Evolutionary conservation across 2,329 filamentous ascomycete species (phyloP).

Genomic region (Arachnopeziza araneosa): DNA sequence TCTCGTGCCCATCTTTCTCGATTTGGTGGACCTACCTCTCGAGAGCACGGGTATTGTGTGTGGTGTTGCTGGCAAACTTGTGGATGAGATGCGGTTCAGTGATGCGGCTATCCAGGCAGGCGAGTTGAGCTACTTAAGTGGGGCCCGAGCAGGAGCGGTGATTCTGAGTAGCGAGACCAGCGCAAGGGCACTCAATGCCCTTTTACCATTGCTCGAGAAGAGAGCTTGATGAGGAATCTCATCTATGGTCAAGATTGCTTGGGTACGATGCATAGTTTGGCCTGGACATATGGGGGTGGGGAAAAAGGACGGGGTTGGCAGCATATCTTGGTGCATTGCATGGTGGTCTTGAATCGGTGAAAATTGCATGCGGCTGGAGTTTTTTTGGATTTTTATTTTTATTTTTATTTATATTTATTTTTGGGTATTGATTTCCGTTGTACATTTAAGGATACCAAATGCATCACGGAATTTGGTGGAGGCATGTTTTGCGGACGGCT

Average conservation of each 20-base stretch:
- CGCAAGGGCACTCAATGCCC: slow-evolving; percentile 64
- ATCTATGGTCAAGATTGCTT: neutral
- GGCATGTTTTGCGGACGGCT: neutral
- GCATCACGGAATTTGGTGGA: neutral
- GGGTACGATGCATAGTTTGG: neutral
- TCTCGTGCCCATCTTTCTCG: slow-evolving; percentile 81
- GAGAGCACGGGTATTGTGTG: slow-evolving; percentile 94
- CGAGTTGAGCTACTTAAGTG: slow-evolving; percentile 88
- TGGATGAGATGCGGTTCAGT: slow-evolving; percentile 56
- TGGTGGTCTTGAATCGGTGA: neutral
- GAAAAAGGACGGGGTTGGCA: neutral
- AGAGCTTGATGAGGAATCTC: neutral
- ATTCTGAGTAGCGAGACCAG: slow-evolving; percentile 75
- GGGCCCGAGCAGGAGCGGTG: slow-evolving; percentile 81
- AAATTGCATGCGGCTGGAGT: slow-evolving; percentile 6
- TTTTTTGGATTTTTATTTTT: neutral
- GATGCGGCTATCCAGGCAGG: slow-evolving; percentile 30
- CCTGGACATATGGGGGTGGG: neutral
- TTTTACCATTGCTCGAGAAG: slow-evolving; percentile 39
- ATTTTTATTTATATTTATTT: no score
- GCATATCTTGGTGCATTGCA: neutral
- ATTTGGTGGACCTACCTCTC: slow-evolving; percentile 72
- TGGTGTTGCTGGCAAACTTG: slow-evolving; percentile 78
- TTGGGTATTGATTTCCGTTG: neutral
- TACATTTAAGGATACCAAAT: neutral